phyloP scores from a whole-genome alignment of 805 yeast species.

The Geotrichum ghanense region DNA sequence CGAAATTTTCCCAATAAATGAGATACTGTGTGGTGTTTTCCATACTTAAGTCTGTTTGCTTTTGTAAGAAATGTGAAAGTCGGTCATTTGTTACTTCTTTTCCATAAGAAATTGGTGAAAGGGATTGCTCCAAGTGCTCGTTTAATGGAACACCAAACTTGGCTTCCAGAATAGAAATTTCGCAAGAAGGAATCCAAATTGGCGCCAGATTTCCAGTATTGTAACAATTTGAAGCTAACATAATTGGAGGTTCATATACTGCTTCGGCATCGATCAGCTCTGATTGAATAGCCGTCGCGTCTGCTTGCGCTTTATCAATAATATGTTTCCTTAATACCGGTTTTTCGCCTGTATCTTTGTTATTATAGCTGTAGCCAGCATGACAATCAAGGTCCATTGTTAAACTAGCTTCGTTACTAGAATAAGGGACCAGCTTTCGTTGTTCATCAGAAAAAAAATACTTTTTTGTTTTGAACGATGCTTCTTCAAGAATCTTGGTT shows the following conservation, averaged over 20 bases:
- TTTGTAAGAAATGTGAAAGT: not conserved
- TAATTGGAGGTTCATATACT: not conserved
- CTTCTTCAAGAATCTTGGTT: not conserved
- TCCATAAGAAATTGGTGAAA: not conserved
- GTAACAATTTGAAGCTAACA: not conserved
- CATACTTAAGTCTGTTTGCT: not conserved
- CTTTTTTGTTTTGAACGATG: not conserved
- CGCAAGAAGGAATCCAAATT: conserved; percentile 1
- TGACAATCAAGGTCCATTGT: not conserved
- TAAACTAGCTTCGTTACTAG: not conserved
- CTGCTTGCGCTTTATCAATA: not conserved
- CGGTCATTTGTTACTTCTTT: not conserved
- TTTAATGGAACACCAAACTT: conserved; percentile 1
- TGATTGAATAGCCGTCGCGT: not conserved
- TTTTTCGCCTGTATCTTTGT: not conserved
- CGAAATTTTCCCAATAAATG: not conserved
- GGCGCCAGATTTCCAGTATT: not conserved
- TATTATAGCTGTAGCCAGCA: not conserved
- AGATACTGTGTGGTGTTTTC: not conserved
- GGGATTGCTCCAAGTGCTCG: not conserved
- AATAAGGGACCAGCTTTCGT: not conserved
- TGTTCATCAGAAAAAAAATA: not conserved
- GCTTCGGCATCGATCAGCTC: not conserved
- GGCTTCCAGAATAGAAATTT: conserved; percentile 1
- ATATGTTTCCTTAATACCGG: not conserved